Base-by-base conservation (phyloP, 129 eudicot genomes). In the Saussurea involucrata region DNA sequence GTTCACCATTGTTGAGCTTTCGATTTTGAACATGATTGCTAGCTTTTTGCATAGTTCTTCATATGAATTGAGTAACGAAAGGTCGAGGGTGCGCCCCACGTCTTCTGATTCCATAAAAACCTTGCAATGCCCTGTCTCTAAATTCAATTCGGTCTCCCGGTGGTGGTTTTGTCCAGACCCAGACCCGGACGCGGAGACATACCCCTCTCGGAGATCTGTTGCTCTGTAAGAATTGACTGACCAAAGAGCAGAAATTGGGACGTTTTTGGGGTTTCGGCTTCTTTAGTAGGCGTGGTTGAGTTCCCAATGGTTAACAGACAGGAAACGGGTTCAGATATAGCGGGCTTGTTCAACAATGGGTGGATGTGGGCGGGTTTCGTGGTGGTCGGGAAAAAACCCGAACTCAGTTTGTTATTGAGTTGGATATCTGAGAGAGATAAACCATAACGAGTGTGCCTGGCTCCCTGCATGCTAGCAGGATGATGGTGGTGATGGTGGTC, bases 401-500 rank as follows among this genome's bases (percentile, higher is more conserved):
- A 82, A 34, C 83, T 93, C 49, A 93, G 75, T 67, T 84, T 80
- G 74, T 57, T 88, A 73, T 85, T 86, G 68, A 86, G 72, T 81
- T 91, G 93, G 83, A 87, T 79, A 89, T 91, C 91, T 72, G 96
- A 81, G 76, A 91, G 78, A 42, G 93, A 84, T 84, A 95, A 82
- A 83, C 93, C 92, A 18, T 84, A 87, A 79, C 86, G 98, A 76
- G 89, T 86, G 84, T 95, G 98, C 98, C 98, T 95, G 98, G 98
- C 98, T 91, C 98, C 98, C 98, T 95, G 98, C 90, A 95, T 95
- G 98, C 98, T 92, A 87, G 98, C 97, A 91, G 98, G 96, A 86
- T 63, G 86, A 66, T 76, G 86, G 60, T 80, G 77, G 86, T 80
- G n/a, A n/a, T n/a, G n/a, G n/a, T n/a, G n/a, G n/a, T n/a, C n/a